These are phyloP conservation scores for Pestalotiopsis sp. DNA, from an alignment of 2,329 filamentous ascomycete species.

Conservation along the genomic window DNA sequence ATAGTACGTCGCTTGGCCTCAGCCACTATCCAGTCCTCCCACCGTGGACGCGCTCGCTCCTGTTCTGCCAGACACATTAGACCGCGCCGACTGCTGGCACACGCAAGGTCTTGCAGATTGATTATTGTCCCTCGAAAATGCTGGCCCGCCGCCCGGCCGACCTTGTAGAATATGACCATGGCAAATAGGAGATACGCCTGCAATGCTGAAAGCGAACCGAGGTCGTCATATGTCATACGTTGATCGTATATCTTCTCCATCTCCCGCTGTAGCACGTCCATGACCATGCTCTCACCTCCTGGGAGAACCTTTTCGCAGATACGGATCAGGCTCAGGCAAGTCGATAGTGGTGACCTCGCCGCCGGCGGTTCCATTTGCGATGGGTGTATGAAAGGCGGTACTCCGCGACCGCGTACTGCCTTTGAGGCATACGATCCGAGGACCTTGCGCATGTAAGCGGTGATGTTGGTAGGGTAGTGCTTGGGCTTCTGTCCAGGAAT, in stretches of 20 bases:
- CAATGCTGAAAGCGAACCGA: slow-evolving; percentile 44
- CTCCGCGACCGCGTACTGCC: slow-evolving; percentile 36
- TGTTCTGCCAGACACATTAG: slow-evolving; percentile 47
- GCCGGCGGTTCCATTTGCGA: slow-evolving; percentile 32
- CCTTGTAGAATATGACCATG: slow-evolving; percentile 46
- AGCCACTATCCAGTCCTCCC: slow-evolving; percentile 57
- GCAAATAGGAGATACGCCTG: slow-evolving; percentile 58
- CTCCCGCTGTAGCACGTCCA: slow-evolving; percentile 40
- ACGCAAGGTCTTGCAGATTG: slow-evolving; percentile 53
- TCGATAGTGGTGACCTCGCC: slow-evolving; percentile 35
- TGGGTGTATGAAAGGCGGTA: slow-evolving; percentile 48
- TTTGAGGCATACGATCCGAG: slow-evolving; percentile 46
- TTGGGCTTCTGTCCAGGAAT: slow-evolving; percentile 45
- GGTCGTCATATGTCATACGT: slow-evolving; percentile 26
- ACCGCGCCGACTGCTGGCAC: slow-evolving; percentile 38
- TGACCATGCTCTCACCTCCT: slow-evolving; percentile 33
- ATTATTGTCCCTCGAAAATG: slow-evolving; percentile 47
- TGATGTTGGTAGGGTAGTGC: slow-evolving; percentile 39
- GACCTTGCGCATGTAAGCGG: slow-evolving; percentile 41
- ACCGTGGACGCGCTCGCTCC: slow-evolving; percentile 40
- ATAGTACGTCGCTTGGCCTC: slow-evolving; percentile 55
- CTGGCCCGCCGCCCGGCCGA: slow-evolving; percentile 23
- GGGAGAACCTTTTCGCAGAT: slow-evolving; percentile 39
- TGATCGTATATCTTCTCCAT: slow-evolving; percentile 42
- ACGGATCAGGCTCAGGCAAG: slow-evolving; percentile 43